phyloP scores from a whole-genome alignment of 2,329 filamentous ascomycete species.

The Didymella segeticola region DNA sequence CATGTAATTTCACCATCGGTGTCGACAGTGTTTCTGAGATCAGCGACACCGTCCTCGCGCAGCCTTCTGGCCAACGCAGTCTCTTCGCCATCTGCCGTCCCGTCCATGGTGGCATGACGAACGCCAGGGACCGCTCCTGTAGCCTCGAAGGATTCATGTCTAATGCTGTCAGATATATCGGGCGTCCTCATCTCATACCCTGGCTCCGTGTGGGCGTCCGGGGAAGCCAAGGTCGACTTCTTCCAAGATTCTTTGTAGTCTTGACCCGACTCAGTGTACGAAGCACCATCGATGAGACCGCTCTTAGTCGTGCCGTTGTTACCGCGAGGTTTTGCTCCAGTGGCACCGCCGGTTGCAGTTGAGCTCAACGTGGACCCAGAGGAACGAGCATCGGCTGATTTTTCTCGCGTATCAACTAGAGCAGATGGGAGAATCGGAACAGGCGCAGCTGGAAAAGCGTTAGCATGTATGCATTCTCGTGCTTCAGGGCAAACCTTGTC shows the following conservation, averaged over 20 bases:
- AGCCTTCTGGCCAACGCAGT: constrained; percentile 11
- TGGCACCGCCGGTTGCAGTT: constrained; percentile 4
- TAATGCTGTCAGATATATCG: background rate
- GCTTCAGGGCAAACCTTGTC: no score
- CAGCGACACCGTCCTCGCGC: constrained; percentile 40
- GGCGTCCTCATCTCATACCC: background rate
- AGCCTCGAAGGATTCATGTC: background rate
- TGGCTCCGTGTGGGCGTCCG: constrained; percentile 10
- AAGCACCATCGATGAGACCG: constrained; percentile 18
- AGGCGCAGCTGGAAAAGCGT: constrained; percentile 8
- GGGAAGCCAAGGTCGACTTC: constrained; percentile 10
- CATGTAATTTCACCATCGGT: constrained; percentile 45
- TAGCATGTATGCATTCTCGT: background rate
- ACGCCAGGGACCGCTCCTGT: background rate
- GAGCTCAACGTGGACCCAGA: constrained; percentile 8
- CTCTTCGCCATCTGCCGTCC: constrained; percentile 7
- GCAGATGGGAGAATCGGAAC: background rate
- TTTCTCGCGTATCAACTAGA: background rate
- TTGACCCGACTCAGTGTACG: constrained; percentile 3
- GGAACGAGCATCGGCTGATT: background rate
- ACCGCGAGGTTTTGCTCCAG: constrained; percentile 11
- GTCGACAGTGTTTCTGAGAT: constrained; percentile 50
- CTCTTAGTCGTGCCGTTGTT: constrained; percentile 12
- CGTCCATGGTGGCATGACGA: constrained; percentile 6
- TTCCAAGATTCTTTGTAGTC: constrained; percentile 9